Evolutionary conservation across 805 yeast species (phyloP), one percentile per base, ranked within the genome.

Genomic region (Vanderwaltozyma polyspora): DNA sequence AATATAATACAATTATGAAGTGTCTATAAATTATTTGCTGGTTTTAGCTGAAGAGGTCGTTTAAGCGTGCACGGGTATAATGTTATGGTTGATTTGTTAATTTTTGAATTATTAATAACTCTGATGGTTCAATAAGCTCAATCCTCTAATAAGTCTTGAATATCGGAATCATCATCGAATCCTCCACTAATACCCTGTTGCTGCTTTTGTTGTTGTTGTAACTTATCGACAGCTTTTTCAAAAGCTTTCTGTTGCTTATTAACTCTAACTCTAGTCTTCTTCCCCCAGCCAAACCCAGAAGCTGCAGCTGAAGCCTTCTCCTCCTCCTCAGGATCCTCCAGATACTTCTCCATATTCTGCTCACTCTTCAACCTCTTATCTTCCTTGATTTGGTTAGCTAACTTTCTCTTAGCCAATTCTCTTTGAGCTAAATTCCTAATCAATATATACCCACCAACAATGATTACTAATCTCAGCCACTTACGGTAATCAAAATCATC

Each of bases 251-350:
- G 70, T 45, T 75, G 75, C 39, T 64, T 62, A 54, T 72, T 70
- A 28, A 72, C 73, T 38, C 64, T 66, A 43, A 64, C 63, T 62
- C 87, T 70, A 5, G 87, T 79, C 49, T 68, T 68, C 53, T 80
- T 81, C 36, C 91, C 91, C 85, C 86, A 80, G 19, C 91, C 89
- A 64, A 80, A 80, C n/a, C n/a, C n/a, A 5, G 66, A 43, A 6
- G 33, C 14, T 6, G 36, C 10, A 10, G 40, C 37, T 27, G 61
- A 60, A 28, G 62, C 54, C n/a, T n/a, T n/a, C 31, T 63, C 55
- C 21, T 61, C 66, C 24, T 60, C 64, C 19, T 55, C 61, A 28
- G 65, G 63, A 24, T 56, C 49, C 10, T 59, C 65, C 5, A 61
- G 44, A 12, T 58, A 37, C 11, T 61, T 61, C 27, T 59, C 63